Evolutionary conservation across 345 rosid genomes (phyloP).

Genomic region (Rubroshorea leprosula): DNA sequence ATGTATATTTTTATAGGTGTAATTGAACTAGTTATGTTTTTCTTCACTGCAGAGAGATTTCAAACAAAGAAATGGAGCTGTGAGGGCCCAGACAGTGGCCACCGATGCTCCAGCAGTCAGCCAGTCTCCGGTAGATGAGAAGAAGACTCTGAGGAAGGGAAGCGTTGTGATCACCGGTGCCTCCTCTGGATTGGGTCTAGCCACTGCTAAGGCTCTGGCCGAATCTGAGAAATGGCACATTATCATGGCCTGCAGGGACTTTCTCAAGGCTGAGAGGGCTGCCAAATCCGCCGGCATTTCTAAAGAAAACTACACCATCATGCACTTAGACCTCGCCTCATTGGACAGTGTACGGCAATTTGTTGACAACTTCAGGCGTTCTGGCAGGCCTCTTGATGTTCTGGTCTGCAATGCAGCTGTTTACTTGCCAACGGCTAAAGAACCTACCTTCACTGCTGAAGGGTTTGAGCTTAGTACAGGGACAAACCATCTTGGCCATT

Average conservation of each 20-base stretch:
- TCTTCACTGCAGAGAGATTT: conserved; percentile 39
- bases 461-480: conserved; percentile 97
- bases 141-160: conserved; percentile 77
- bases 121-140: conserved; percentile 40
- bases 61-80: conserved; percentile 35
- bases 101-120: conserved; percentile 47
- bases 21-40: conserved; percentile 1
- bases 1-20: neutral
- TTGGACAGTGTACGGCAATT: conserved; percentile 88
- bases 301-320: conserved; percentile 73
- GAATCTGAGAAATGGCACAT: conserved; percentile 87
- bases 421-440: conserved; percentile 84
- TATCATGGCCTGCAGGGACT: conserved; percentile 92
- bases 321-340: conserved; percentile 95
- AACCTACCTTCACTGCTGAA: conserved; percentile 89
- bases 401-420: conserved; percentile 95
- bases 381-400: conserved; percentile 71
- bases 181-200: conserved; percentile 81
- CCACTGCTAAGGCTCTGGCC: conserved; percentile 79
- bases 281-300: conserved; percentile 78
- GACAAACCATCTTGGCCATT: conserved; percentile 93
- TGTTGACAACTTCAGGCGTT: conserved; percentile 55
- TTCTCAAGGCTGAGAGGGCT: conserved; percentile 84
- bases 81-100: conserved; percentile 59
- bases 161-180: conserved; percentile 73